phyloP scores from a whole-genome alignment of 805 yeast genomes.

The Wickerhamomyces bovis region DNA sequence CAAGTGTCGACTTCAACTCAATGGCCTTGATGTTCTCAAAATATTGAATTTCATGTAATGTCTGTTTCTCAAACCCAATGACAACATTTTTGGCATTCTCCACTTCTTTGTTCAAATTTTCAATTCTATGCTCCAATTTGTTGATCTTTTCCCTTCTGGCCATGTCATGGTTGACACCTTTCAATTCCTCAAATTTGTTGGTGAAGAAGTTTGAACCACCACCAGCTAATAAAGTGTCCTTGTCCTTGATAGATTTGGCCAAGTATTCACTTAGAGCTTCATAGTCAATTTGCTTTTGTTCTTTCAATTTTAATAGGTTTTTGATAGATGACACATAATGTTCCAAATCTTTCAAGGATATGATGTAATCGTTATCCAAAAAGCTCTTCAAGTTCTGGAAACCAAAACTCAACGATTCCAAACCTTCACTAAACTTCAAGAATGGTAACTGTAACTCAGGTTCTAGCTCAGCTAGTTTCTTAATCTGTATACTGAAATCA shows the following conservation, averaged over 20 bases:
- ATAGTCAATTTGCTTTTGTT: slow-evolving; percentile 84
- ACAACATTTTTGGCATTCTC: slow-evolving; percentile 44
- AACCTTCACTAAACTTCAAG: slow-evolving; percentile 41
- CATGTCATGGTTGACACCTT: slow-evolving; percentile 57
- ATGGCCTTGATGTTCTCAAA: slow-evolving; percentile 77
- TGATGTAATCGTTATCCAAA: slow-evolving; percentile 75
- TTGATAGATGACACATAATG: slow-evolving; percentile 66
- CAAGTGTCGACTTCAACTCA: slow-evolving; percentile 68
- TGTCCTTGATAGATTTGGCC: slow-evolving; percentile 63
- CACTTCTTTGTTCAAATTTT: slow-evolving; percentile 43
- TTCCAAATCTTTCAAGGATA: slow-evolving; percentile 80
- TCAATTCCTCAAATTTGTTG: slow-evolving; percentile 52
- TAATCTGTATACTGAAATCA: slow-evolving; percentile 63
- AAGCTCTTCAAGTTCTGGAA: slow-evolving; percentile 38
- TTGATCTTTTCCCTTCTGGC: slow-evolving; percentile 46
- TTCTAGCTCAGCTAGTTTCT: slow-evolving; percentile 57
- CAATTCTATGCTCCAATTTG: slow-evolving; percentile 44
- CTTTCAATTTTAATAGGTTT: slow-evolving; percentile 73
- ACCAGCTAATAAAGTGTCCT: slow-evolving; percentile 44
- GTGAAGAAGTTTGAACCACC: slow-evolving; percentile 49
- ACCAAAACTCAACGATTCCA: slow-evolving; percentile 37
- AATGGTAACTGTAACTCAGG: slow-evolving; percentile 32
- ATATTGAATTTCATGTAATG: slow-evolving; percentile 48
- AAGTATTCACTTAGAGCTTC: slow-evolving; percentile 82
- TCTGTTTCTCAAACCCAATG: slow-evolving; percentile 50